These are phyloP conservation scores for Nicotiana tabacum DNA, from an alignment of 257 asterid genomes.

Conservation along the genomic window DNA sequence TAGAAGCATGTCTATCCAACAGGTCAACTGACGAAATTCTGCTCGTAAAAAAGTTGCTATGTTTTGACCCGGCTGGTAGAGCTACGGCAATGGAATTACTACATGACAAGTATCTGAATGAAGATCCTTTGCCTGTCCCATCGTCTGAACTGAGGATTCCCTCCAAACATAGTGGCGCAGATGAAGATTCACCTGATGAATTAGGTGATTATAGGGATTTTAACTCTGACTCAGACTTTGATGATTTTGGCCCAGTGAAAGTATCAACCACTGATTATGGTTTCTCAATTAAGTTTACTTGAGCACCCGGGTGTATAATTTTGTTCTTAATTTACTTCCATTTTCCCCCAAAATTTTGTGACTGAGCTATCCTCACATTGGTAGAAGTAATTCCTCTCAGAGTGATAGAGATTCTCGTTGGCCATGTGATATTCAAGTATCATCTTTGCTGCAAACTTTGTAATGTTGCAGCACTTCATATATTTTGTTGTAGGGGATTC, in stretches of 20 bases:
- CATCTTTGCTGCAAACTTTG: background rate
- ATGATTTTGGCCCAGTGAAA: conserved; percentile 53
- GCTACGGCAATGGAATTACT: conserved; percentile 81
- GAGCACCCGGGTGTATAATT: background rate
- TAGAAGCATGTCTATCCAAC: conserved; percentile 55
- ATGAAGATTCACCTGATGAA: conserved; percentile 50
- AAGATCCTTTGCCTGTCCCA: conserved; percentile 70
- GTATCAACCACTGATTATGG: conserved; percentile 50
- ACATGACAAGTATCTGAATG: conserved; percentile 69
- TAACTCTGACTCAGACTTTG: conserved; percentile 69
- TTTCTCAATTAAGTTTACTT: conserved; percentile 59
- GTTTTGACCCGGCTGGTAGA: conserved; percentile 67
- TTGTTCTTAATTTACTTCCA: background rate
- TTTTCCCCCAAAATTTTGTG: background rate
- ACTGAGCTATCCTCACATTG: background rate
- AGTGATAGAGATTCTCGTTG: background rate
- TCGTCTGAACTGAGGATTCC: conserved; percentile 72
- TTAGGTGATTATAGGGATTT: conserved; percentile 46
- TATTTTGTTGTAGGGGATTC: background rate
- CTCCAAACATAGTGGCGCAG: conserved; percentile 36
- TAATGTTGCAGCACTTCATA: background rate
- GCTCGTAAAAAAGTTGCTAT: conserved; percentile 52
- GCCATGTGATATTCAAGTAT: background rate
- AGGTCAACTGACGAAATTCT: conserved; percentile 61
- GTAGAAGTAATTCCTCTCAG: too few relatives aligned